A percentile compares a stretch with the other conserved stretches of the same genome.
Evolutionary conservation across 2,329 filamentous ascomycete species (phyloP).

Genomic region (Pezicula carpinea): DNA sequence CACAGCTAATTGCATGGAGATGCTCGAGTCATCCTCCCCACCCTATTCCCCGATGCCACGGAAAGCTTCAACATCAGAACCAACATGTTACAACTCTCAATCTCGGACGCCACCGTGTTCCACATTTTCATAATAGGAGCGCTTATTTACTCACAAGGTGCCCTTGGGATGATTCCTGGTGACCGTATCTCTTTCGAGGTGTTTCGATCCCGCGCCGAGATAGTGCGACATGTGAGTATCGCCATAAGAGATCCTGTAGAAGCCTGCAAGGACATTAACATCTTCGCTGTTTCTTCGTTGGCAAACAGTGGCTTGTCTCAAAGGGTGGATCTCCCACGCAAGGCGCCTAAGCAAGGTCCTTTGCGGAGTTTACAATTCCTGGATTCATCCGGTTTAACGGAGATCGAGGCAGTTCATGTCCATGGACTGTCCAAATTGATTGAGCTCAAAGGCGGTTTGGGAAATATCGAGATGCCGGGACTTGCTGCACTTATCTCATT

Average conservation of each 20-base stretch:
- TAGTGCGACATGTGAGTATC: not conserved
- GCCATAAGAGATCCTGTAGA: not conserved
- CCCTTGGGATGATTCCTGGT: not conserved
- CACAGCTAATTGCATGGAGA: not conserved
- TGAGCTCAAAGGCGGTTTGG: constrained; percentile 1
- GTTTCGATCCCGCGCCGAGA: not conserved
- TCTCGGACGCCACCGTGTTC: not conserved
- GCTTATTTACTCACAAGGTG: not conserved
- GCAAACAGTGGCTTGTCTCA: not conserved
- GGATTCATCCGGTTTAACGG: not conserved
- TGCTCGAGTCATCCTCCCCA: constrained; percentile 1
- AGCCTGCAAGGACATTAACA: constrained; percentile 2
- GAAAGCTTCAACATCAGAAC: not conserved
- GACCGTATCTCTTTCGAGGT: not conserved
- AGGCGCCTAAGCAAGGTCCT: not conserved
- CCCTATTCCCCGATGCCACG: not conserved
- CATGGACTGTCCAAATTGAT: not conserved
- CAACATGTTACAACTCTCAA: not conserved
- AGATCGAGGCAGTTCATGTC: not conserved
- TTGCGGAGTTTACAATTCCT: constrained; percentile 1
- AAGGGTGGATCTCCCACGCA: not conserved
- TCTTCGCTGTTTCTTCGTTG: not conserved
- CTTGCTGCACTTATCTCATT: not conserved
- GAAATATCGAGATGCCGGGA: not conserved
- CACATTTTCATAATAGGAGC: not conserved